Percentiles rank a stretch among this genome's conserved stretches.
These are phyloP conservation scores for Ascoidea rubescens DNA, from an alignment of 805 yeast species.

Conservation along the genomic window DNA sequence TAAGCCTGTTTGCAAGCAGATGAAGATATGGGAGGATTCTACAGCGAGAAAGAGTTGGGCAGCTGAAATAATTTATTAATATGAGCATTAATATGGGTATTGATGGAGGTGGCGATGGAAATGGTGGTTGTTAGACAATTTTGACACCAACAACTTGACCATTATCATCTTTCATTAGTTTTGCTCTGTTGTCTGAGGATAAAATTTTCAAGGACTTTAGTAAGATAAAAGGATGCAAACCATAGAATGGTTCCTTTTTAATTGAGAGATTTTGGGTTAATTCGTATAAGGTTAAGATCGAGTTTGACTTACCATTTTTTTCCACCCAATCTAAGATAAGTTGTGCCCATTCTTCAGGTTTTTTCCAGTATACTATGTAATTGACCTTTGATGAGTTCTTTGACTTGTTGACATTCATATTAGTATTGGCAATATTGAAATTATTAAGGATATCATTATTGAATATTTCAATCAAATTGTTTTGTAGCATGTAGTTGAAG, in stretches of 20 bases:
- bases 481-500: conserved; percentile 43
- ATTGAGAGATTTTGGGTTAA: conserved; percentile 51
- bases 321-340: conserved; percentile 58
- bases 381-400: conserved; percentile 36
- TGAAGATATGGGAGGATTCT: no score
- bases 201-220: conserved; percentile 40
- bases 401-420: conserved; percentile 43
- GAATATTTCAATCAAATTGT: conserved; percentile 36
- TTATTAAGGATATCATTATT: conserved; percentile 15
- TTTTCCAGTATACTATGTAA: conserved; percentile 47
- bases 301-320: conserved; percentile 60
- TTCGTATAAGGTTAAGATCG: conserved; percentile 75
- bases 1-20: no score
- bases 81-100: no score
- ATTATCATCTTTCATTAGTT: conserved; percentile 51
- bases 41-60: no score
- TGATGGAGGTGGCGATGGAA: no score
- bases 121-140: conserved; percentile 27
- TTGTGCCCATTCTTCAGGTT: conserved; percentile 56
- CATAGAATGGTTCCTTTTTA: conserved; percentile 40
- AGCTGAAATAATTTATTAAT: no score
- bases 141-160: conserved; percentile 70
- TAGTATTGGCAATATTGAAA: conserved; percentile 35
- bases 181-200: conserved; percentile 60
- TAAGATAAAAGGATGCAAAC: conserved; percentile 45